phyloP scores from a whole-genome alignment of 1,284 basidiomycete species.

The Amylostereum areolatum region DNA sequence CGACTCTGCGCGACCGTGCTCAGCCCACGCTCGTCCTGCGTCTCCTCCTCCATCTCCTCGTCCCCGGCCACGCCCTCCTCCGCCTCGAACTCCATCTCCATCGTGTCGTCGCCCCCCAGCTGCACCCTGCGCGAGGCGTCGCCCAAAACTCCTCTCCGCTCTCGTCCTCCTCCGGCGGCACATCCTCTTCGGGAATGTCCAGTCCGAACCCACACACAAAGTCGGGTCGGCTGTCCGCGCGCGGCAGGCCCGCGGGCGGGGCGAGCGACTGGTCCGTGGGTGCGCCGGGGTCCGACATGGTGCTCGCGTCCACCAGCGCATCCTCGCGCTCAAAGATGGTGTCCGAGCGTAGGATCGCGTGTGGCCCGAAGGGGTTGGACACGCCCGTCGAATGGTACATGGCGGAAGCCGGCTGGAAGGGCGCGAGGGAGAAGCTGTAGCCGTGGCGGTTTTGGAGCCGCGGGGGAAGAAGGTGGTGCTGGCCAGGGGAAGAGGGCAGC shows the following conservation, averaged over 20 bases:
- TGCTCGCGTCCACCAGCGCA: conserved; percentile 11
- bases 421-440: conserved; percentile 64
- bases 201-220: conserved; percentile 73
- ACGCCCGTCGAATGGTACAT: conserved; percentile 34
- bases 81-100: conserved; percentile 22
- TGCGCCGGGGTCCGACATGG: conserved; percentile 27
- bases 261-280: conserved; percentile 43
- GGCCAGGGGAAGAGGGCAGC: no score
- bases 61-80: conserved; percentile 28
- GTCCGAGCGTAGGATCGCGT: conserved; percentile 28
- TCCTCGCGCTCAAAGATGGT: no score
- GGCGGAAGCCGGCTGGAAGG: conserved; percentile 25
- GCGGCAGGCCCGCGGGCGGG: conserved; percentile 35
- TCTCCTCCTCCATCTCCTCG: conserved; percentile 19
- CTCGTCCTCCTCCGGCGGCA: conserved; percentile 24
- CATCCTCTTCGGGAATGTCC: conserved; percentile 67
- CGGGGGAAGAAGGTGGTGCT: no score
- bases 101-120: conserved; percentile 19
- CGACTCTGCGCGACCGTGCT: conserved; percentile 44
- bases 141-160: conserved; percentile 25
- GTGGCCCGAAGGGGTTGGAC: conserved; percentile 61
- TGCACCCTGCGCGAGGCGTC: conserved; percentile 21
- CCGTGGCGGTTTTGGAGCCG: conserved; percentile 62
- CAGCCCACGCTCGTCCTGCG: conserved; percentile 24
- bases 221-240: conserved; percentile 56